Evolutionary conservation across 495 filamentous ascomycete species (phyloP), one percentile per base, ranked within the genome.

Genomic region (Hyaloscypha variabilis): DNA sequence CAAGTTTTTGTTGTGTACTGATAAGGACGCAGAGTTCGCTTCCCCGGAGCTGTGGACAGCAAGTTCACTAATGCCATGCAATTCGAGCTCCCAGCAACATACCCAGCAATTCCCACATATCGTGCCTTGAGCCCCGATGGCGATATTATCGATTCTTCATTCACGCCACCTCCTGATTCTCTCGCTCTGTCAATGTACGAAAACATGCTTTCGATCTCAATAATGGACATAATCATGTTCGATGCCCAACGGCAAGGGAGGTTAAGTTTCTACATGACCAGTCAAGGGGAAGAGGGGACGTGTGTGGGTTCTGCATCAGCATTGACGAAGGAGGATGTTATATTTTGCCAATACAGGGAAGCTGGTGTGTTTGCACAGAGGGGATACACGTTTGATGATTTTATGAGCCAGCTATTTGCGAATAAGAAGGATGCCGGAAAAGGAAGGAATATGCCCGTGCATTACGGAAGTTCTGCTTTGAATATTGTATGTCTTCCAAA

Each of bases 261-360:
- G 60, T 69, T 99, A 56, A 93, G 88, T 74, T 99, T 99, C 78
- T 99, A 98, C 72, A 97, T 99, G 92, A 93, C 97, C 60, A 94
- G 91, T 24, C 93, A 93, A 2, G 95, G 95, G 53, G 95, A 99
- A 80, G 95, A 98, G 82, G 95, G 94, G 39, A 93, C 97, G 25
- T 89, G 91, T 29, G 88, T 98, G 14, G 95, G 90, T 8, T 94
- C 90, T 0, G 91, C 94, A 2, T 90, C 91, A 26, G 92, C 92
- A 8, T 78, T 99, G 29, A 80, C 82, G 24, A 88, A 85, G n/a
- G 84, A 91, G 63, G 96, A 99, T 70, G 91, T 97, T 19, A 82
- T 97, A 28, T 99, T 97, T 69, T 91, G 90, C 55, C 95, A 99
- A 72, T 99, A 99, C 72, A 88, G 95, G 63, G 95, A 99, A 77